phyloP scores from a whole-genome alignment of 2,329 filamentous ascomycete species.

The Periconia digitata region DNA sequence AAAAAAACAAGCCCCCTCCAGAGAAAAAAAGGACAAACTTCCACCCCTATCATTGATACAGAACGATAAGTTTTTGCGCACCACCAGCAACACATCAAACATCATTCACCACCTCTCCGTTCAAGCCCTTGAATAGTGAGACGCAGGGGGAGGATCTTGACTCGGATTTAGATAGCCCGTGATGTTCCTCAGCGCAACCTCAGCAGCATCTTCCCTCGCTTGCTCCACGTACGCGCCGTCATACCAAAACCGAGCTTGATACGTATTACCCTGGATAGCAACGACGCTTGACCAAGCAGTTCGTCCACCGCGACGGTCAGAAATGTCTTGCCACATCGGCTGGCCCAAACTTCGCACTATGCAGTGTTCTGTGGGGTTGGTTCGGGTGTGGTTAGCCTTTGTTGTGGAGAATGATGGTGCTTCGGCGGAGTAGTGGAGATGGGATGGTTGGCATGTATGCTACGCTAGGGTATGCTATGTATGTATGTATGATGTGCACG shows the following conservation, averaged over 20 bases:
- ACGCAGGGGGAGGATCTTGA: constrained; percentile 25
- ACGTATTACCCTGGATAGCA: constrained; percentile 25
- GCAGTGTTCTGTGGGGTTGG: constrained; percentile 38
- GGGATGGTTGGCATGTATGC: no score
- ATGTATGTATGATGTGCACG: not conserved
- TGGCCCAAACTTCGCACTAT: constrained; percentile 23
- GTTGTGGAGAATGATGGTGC: no score
- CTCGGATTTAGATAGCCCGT: constrained; percentile 20
- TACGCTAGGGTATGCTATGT: no score
- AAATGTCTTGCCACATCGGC: constrained; percentile 37
- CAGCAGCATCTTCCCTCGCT: constrained; percentile 41
- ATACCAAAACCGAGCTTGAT: constrained; percentile 42
- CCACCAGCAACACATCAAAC: no score
- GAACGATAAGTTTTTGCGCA: no score
- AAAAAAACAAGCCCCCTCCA: no score
- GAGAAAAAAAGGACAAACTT: no score
- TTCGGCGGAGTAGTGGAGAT: no score
- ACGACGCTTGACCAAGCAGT: constrained; percentile 41
- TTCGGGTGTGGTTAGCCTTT: constrained; percentile 6
- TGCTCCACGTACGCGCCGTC: constrained; percentile 35
- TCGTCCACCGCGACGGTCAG: constrained; percentile 43
- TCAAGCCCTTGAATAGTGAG: constrained; percentile 16
- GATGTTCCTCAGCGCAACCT: constrained; percentile 29
- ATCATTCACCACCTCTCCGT: no score
- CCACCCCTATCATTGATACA: no score